Conservation (phyloP, 2,329 filamentous ascomycete species). For the Decorospora gaudefroyi region DNA sequence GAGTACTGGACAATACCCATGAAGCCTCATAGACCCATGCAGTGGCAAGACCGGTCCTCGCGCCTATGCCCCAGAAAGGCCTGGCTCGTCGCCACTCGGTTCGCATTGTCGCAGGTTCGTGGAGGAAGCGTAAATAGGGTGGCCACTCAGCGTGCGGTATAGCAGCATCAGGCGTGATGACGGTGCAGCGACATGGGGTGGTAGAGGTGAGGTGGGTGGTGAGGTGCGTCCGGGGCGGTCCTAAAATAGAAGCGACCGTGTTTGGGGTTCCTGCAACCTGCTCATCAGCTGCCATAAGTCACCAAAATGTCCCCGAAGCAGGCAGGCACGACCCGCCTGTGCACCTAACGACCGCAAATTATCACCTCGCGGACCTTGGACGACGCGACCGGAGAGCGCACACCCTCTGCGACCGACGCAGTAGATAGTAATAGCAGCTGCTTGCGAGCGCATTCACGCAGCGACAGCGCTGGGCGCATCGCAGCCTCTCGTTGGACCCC, state of each 20-base stretch:
- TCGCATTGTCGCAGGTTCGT: slow-evolving; percentile 7
- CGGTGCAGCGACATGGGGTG: slow-evolving; percentile 21
- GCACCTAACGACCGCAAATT: slow-evolving; percentile 37
- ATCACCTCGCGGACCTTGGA: slow-evolving; percentile 21
- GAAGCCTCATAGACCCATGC: no score
- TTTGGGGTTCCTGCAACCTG: slow-evolving; percentile 13
- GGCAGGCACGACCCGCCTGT: slow-evolving; percentile 25
- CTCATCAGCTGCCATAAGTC: slow-evolving; percentile 28
- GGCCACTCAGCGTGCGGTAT: slow-evolving; percentile 10
- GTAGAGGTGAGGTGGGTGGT: slow-evolving; percentile 5
- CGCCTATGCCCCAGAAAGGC: slow-evolving; percentile 4
- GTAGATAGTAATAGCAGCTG: slow-evolving; percentile 6
- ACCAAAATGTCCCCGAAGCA: slow-evolving; percentile 35
- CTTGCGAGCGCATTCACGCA: slow-evolving; percentile 2
- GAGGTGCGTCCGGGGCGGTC: slow-evolving; percentile 14
- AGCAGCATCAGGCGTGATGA: slow-evolving; percentile 9
- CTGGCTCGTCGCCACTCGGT: slow-evolving; percentile 2
- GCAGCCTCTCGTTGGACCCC: slow-evolving; percentile 31
- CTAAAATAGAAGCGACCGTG: slow-evolving; percentile 25
- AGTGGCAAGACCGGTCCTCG: no score
- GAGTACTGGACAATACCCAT: no score
- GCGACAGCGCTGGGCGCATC: slow-evolving; percentile 37
- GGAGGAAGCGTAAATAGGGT: slow-evolving; percentile 6
- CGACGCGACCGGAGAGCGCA: slow-evolving; percentile 21
- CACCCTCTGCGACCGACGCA: slow-evolving; percentile 12